phyloP scores from a whole-genome alignment of 495 filamentous ascomycete genomes.

The Daldinia concentrica region DNA sequence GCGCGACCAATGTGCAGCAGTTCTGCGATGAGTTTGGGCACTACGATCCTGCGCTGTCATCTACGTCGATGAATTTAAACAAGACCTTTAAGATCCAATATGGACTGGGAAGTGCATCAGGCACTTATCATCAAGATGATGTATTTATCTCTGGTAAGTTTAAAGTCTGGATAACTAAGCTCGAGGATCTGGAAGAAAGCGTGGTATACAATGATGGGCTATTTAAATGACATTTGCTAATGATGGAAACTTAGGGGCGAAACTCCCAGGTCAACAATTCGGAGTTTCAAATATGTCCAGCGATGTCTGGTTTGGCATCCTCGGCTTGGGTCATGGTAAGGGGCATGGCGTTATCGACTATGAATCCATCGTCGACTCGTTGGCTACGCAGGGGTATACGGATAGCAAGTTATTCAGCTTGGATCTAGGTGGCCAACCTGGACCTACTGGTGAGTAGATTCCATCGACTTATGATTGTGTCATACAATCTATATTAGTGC shows the following conservation, averaged over 20 bases:
- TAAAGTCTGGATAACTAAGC: not conserved
- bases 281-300: slow-evolving; percentile 51
- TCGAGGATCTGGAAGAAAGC: not conserved
- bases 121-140: slow-evolving; percentile 51
- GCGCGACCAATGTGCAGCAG: slow-evolving; percentile 32
- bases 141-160: slow-evolving; percentile 46
- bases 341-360: slow-evolving; percentile 61
- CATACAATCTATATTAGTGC: not conserved
- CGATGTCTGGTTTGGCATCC: slow-evolving; percentile 68
- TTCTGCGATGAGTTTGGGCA: slow-evolving; percentile 45
- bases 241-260: slow-evolving; percentile 39
- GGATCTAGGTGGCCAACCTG: slow-evolving; percentile 60
- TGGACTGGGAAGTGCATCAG: slow-evolving; percentile 42
- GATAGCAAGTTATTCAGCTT: slow-evolving; percentile 77
- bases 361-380: slow-evolving; percentile 70
- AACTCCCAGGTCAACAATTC: slow-evolving; percentile 51
- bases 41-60: slow-evolving; percentile 48
- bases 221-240: not conserved
- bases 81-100: slow-evolving; percentile 47
- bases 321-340: slow-evolving; percentile 73
- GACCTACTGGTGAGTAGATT: slow-evolving; percentile 38
- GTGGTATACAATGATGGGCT: not conserved
- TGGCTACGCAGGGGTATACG: slow-evolving; percentile 69
- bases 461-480: not conserved
- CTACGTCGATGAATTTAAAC: slow-evolving; percentile 41